Evolutionary conservation across 768 basidiomycete genomes (phyloP), one percentile per base, ranked within the genome.

Genomic region (Serendipita vermifera): DNA sequence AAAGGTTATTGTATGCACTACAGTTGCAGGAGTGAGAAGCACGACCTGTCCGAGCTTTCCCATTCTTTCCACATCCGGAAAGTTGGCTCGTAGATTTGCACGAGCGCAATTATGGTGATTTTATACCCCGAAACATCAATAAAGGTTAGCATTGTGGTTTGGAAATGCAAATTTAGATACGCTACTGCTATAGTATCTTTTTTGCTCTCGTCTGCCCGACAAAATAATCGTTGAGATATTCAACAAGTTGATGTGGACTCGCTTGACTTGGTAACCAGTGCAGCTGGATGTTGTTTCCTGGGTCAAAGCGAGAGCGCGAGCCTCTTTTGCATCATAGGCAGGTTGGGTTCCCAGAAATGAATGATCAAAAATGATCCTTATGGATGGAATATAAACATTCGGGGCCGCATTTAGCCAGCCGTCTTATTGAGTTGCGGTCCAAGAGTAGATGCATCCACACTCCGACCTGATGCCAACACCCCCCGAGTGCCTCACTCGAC

Each of bases 151-250:
- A n/a, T n/a, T n/a, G n/a, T n/a, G n/a, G n/a, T n/a, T n/a, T 53
- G 57, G 46, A 41, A 55, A 43, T 26, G 11, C 53, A 17, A 13
- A 26, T 41, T 41, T 36, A 79, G 88, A 66, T 70, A 91, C 90
- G 92, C 93, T 43, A 97, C 93, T 35, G 89, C 87, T 31, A n/a
- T n/a, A 97, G 77, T 22, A 87, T 83, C 65, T 91, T 90, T 78
- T 98, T 98, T 2, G 93, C 92, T 58, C 76, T 78, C 61, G 88
- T 85, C 66, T 98, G 93, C 1, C 93, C 93, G 15, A 98, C 77
- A 33, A 98, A 81, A 64, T 84, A 96, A 64, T 89, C 82, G 62
- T 89, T 83, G 35, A 96, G 77, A 67, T 89, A 92, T 65, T 84
- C 77, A 5, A 82, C 83, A 39, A 94, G 78, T 72, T 80, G 75